phyloP scores from a whole-genome alignment of 129 eudicot species.

The Ambrosia trifida region DNA sequence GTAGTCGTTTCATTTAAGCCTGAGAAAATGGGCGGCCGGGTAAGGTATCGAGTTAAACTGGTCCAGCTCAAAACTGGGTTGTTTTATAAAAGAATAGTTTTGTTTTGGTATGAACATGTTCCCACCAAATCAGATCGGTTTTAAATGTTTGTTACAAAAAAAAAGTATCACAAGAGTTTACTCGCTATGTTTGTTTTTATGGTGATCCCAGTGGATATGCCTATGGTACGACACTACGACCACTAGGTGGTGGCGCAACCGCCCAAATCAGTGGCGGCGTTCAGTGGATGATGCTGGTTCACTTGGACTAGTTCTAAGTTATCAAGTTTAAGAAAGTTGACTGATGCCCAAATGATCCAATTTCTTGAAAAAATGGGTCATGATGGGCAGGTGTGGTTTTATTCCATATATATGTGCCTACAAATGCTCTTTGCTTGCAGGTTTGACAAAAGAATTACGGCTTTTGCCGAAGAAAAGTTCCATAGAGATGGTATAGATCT shows the following conservation, averaged over 20 bases:
- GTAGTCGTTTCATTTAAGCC: neutral
- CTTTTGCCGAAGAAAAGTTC: conserved; percentile 86
- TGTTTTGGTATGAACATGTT: no score
- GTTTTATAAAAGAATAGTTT: neutral
- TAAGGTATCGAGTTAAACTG: neutral
- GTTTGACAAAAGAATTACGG: conserved; percentile 91
- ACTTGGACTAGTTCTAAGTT: no score
- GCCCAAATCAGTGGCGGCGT: no score
- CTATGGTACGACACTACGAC: no score
- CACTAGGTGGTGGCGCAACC: no score
- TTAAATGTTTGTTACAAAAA: neutral
- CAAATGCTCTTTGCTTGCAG: conserved; percentile 32
- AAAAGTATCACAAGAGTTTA: neutral
- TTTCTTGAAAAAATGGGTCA: neutral
- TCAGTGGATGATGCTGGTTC: no score
- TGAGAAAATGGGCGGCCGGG: neutral
- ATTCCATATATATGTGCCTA: neutral
- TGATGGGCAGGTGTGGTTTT: neutral
- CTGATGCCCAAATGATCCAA: no score
- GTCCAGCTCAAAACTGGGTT: neutral
- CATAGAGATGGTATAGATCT: conserved; percentile 81
- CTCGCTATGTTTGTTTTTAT: no score
- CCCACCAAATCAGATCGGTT: no score
- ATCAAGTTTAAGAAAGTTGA: no score
- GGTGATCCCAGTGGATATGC: no score